Conservation (phyloP, 441 rosid genomes). For the Gossypium laxum region DNA sequence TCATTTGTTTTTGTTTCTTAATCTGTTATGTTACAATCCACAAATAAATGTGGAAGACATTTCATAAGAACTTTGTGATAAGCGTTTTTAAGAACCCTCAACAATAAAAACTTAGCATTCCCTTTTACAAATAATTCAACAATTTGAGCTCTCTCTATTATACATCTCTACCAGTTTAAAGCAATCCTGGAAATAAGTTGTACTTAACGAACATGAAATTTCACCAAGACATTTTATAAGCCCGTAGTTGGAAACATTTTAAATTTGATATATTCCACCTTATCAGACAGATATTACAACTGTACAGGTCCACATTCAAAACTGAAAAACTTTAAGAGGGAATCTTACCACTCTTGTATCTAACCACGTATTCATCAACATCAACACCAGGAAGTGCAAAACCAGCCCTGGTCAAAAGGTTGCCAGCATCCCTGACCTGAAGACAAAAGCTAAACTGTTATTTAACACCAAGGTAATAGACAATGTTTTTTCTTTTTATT, state of each 20-base stretch:
- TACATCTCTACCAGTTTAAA: neutral
- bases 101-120: neutral
- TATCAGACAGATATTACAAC: neutral
- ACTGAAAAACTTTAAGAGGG: neutral
- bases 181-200: neutral
- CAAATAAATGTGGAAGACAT: too few relatives aligned
- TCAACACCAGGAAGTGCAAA: slow-evolving; percentile 90
- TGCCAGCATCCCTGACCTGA: slow-evolving; percentile 93
- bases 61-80: too few relatives aligned
- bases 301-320: neutral
- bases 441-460: neutral
- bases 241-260: neutral
- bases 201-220: slow-evolving; percentile 1
- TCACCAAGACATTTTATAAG: neutral
- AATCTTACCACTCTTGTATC: slow-evolving; percentile 66
- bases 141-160: neutral
- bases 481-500: neutral
- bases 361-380: slow-evolving; percentile 79
- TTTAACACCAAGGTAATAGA: neutral
- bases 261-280: slow-evolving; percentile 1
- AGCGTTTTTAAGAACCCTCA: neutral
- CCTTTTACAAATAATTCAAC: neutral
- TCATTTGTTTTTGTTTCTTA: too few relatives aligned
- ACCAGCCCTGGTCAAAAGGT: slow-evolving; percentile 90
- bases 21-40: too few relatives aligned